Evolutionary conservation across 306 rosid species (phyloP).

Genomic region (Vigna nakashimae): DNA sequence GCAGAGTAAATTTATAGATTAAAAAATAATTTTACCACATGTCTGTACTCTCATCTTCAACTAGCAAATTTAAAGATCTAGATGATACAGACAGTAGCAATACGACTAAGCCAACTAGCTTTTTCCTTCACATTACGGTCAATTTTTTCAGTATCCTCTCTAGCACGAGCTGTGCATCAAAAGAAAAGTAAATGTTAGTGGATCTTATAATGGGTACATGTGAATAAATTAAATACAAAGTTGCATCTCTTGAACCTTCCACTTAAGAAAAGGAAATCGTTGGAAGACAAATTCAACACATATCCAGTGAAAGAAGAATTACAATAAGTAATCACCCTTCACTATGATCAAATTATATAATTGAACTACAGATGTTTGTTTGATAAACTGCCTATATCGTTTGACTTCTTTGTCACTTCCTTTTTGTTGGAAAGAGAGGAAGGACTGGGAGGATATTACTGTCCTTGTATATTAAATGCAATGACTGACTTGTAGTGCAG

Average conservation of each 20-base stretch:
- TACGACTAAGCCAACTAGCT: slow-evolving; percentile 71
- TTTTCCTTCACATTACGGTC: slow-evolving; percentile 86
- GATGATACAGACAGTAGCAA: slow-evolving; percentile 70
- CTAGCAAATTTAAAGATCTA: slow-evolving; percentile 29
- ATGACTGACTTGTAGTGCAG: neutral
- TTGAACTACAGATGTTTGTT: slow-evolving; percentile 24
- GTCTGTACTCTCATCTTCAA: slow-evolving; percentile 34
- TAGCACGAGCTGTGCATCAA: slow-evolving; percentile 79
- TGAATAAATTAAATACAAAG: slow-evolving; percentile 24
- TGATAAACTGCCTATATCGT: slow-evolving; percentile 9
- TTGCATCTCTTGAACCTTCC: slow-evolving; percentile 26
- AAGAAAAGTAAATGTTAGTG: slow-evolving; percentile 40
- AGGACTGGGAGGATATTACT: neutral
- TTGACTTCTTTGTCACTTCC: slow-evolving; percentile 25
- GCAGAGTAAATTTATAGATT: slow-evolving; percentile 37
- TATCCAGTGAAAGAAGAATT: slow-evolving; percentile 10
- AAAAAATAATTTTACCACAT: slow-evolving; percentile 17
- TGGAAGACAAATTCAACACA: slow-evolving; percentile 21
- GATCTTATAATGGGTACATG: slow-evolving; percentile 12
- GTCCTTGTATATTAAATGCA: slow-evolving; percentile 25
- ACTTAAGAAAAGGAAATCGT: slow-evolving; percentile 28
- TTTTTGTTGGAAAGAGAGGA: slow-evolving; percentile 8
- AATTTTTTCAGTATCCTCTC: slow-evolving; percentile 81
- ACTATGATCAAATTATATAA: slow-evolving; percentile 3
- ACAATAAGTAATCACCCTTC: neutral